phyloP scores from a whole-genome alignment of 495 filamentous ascomycete species.

The Xylaria flabelliformis region DNA sequence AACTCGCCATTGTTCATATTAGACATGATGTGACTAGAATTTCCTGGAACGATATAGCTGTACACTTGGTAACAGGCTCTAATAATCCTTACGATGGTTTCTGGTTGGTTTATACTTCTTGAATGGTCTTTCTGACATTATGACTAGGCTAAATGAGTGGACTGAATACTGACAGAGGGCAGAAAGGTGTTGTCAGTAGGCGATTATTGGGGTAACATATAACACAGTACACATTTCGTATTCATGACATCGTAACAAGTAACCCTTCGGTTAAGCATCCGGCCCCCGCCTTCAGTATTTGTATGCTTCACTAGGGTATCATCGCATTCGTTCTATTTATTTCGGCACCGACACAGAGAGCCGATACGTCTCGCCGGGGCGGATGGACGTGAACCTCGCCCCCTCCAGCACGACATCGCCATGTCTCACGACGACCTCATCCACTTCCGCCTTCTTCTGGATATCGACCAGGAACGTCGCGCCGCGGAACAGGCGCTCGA shows the following conservation, averaged over 20 bases:
- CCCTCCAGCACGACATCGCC: slow-evolving; percentile 44
- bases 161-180: neutral
- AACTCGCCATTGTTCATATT: neutral
- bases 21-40: neutral
- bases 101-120: too few relatives aligned
- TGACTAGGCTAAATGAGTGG: slow-evolving; percentile 10
- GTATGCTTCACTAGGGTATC: neutral
- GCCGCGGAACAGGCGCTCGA: slow-evolving; percentile 56
- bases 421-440: slow-evolving; percentile 49
- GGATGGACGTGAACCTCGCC: slow-evolving; percentile 47
- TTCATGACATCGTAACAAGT: slow-evolving; percentile 11
- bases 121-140: neutral
- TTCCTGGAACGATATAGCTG: too few relatives aligned
- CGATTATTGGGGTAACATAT: neutral
- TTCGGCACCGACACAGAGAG: slow-evolving; percentile 38
- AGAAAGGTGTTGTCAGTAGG: neutral
- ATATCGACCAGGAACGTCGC: slow-evolving; percentile 58
- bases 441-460: slow-evolving; percentile 47
- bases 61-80: too few relatives aligned
- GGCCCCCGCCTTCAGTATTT: neutral
- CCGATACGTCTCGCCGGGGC: slow-evolving; percentile 47
- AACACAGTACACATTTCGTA: neutral
- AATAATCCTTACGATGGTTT: too few relatives aligned
- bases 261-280: neutral
- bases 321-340: neutral